phyloP scores from a whole-genome alignment of 1,139 yeast genomes.

The Candida labiduridarum region DNA sequence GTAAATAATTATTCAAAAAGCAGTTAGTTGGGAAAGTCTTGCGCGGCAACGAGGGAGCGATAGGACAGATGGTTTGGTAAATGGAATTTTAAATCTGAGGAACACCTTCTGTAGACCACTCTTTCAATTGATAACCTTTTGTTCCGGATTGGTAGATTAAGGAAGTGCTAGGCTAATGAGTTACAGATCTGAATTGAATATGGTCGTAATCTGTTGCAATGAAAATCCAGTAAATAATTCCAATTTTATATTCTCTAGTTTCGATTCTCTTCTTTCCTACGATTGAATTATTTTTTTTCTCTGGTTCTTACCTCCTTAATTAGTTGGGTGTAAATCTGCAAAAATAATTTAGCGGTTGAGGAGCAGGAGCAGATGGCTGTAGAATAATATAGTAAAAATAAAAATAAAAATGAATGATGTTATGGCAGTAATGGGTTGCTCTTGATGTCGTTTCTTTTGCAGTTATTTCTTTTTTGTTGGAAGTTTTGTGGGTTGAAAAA shows the following conservation, averaged over 20 bases:
- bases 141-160: too few species aligned
- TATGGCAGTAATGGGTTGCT: constrained; percentile 1
- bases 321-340: not conserved
- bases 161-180: too few species aligned
- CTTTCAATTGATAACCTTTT: too few species aligned
- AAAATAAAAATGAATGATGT: constrained; percentile 3
- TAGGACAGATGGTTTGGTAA: not conserved
- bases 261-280: not conserved
- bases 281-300: not conserved
- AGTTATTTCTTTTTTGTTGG: constrained; percentile 1
- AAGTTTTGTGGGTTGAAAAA: not conserved
- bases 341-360: not conserved
- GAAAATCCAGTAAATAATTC: too few species aligned
- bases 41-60: not conserved
- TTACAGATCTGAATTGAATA: too few species aligned
- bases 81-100: not conserved
- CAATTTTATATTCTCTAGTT: not conserved
- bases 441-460: constrained; percentile 3
- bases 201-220: too few species aligned
- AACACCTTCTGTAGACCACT: not conserved
- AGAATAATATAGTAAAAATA: not conserved
- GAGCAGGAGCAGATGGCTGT: not conserved
- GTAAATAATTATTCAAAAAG: constrained; percentile 1
- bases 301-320: not conserved
- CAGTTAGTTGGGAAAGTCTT: not conserved